Base-by-base conservation (phyloP, 1,284 basidiomycete species). In the Acaromyces ingoldii region DNA sequence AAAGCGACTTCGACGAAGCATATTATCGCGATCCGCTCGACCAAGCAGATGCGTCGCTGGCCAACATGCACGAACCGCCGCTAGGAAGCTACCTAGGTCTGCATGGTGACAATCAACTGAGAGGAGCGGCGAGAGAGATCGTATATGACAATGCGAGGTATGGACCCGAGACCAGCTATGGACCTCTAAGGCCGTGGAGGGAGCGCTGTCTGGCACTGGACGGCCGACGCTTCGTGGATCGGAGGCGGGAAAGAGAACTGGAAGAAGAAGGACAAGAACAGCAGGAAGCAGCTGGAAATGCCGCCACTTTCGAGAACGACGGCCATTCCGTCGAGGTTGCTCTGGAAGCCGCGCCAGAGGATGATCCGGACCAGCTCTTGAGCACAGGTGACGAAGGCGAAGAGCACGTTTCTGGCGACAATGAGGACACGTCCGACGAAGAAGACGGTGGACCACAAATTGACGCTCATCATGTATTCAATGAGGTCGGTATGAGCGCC, bases 141-240 rank as follows among this genome's bases (percentile, higher is more conserved):
- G 45, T 47, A 2, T 47, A 47, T 36, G 28, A 31, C 21, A 36
- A 22, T 17, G 45, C 45, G n/a, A 10, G 29, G 9, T 47, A 33
- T 34, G 45, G 45, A 36, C 26, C 30, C 3, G 45, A 47, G 45
- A 47, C 28, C 17, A 17, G 45, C 9, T 47, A 15, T 13, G 45
- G 29, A 4, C 45, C 45, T 17, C 19, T 47, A 3, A 10, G 28
- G 22, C 31, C 45, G 17, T 47, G 42, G 42, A 2, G 42, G 28
- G 42, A 45, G 26, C 30, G 42, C 10, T 45, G 17, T n/a, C 29
- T 22, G 4, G 4, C 17, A 3, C 30, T 45, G 19, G 42, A 45
- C 13, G 42, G 42, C 11, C 17, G 13, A 28, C 30, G 42, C 15
- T 19, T 25, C 13, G 38, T 22, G 28, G 21, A 40, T 40, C 19